phyloP scores from a whole-genome alignment of 2,329 filamentous ascomycete species.

The Aspergillus aculeatinus region DNA sequence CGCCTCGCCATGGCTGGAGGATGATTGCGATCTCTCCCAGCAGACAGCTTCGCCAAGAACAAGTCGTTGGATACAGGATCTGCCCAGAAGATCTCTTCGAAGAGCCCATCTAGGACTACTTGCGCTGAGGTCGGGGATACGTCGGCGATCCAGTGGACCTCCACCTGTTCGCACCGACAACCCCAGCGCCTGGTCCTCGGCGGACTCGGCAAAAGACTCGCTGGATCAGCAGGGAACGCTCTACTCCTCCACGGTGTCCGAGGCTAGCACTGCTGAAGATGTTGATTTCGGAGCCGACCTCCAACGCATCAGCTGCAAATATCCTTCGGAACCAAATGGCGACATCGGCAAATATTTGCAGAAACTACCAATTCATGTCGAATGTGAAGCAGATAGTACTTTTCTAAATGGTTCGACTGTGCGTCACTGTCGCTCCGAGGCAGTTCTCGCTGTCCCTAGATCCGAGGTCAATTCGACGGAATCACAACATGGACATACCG shows the following conservation, averaged over 20 bases:
- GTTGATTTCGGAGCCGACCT: constrained; percentile 28
- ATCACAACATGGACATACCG: neutral
- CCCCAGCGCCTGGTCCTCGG: constrained; percentile 14
- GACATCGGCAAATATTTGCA: constrained; percentile 10
- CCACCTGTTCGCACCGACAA: neutral
- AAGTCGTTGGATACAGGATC: constrained; percentile 26
- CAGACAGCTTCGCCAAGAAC: constrained; percentile 19
- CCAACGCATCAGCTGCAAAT: constrained; percentile 25
- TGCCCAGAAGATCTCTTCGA: constrained; percentile 31
- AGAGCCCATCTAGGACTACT: constrained; percentile 33
- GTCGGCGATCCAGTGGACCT: constrained; percentile 17
- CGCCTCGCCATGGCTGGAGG: constrained; percentile 12
- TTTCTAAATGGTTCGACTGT: neutral
- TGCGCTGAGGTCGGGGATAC: constrained; percentile 30
- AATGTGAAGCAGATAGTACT: constrained; percentile 2
- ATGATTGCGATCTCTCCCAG: constrained; percentile 14
- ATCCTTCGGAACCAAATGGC: constrained; percentile 10
- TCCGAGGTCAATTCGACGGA: neutral
- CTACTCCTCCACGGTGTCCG: constrained; percentile 26
- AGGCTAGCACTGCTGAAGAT: constrained; percentile 32
- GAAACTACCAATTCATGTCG: constrained; percentile 6
- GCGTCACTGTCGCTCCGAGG: neutral
- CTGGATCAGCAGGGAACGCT: constrained; percentile 11
- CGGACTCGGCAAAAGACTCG: constrained; percentile 23
- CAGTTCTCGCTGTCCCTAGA: neutral